These are phyloP conservation scores for Silybum marianum DNA, from an alignment of 129 eudicot species.

Conservation along the genomic window DNA sequence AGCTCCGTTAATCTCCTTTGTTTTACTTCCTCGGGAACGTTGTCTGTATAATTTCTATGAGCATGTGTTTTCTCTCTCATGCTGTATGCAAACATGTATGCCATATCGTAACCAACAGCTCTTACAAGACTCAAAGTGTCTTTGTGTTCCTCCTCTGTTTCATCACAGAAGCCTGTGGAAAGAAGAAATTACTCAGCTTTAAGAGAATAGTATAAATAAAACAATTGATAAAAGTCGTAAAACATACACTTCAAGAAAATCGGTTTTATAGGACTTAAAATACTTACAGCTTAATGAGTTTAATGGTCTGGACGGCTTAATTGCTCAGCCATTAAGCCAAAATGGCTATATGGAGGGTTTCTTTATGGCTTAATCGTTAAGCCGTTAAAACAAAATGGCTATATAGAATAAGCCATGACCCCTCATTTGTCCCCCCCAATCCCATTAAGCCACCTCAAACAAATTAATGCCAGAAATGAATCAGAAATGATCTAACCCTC, in stretches of 20 bases:
- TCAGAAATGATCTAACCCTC: too few species aligned
- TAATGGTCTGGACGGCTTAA: too few species aligned
- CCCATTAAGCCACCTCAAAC: too few species aligned
- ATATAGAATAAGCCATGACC: too few species aligned
- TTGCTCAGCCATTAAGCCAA: too few species aligned
- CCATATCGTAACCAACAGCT: constrained; percentile 95
- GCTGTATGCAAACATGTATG: constrained; percentile 99
- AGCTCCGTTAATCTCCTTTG: constrained; percentile 89
- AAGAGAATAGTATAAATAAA: constrained; percentile 5
- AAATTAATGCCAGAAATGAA: too few species aligned
- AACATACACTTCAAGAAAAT: neutral
- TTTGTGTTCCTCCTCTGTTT: constrained; percentile 87
- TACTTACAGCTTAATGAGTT: neutral
- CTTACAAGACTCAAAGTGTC: constrained; percentile 77
- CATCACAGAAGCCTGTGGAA: constrained; percentile 87
- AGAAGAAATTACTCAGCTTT: constrained; percentile 14
- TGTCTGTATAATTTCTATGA: constrained; percentile 80
- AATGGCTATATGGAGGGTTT: too few species aligned
- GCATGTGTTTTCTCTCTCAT: constrained; percentile 99
- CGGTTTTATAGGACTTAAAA: neutral
- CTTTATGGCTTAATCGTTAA: too few species aligned
- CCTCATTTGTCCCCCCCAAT: too few species aligned
- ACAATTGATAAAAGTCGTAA: neutral
- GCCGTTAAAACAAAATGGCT: too few species aligned
- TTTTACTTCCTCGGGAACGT: constrained; percentile 80